Evolutionary conservation across 257 asterid genomes (phyloP), one percentile per base, ranked within the genome.

Genomic region (Primulina huaijiensis): DNA sequence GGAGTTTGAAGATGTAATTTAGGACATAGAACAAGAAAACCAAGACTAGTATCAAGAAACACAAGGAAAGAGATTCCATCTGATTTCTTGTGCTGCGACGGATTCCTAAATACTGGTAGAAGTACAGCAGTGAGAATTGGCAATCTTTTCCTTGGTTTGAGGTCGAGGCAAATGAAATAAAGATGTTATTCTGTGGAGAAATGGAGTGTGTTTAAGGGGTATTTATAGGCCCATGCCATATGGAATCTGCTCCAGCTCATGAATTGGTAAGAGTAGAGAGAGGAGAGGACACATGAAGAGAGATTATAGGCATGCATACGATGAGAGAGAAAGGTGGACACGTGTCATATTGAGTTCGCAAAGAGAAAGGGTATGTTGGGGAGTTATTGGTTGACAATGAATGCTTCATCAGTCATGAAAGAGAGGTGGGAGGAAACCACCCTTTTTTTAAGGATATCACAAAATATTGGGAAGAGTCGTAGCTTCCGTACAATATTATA

Each of bases 181-280:
- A 58, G 21, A 30, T 43, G 14, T 23, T 21, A 62, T 68, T 53
- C 27, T 75, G 53, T 79, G 70, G 37, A 70, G 67, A 60, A 34
- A 62, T 46, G 65, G 33, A 64, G 17, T 27, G 73, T 65, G 64
- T 62, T 11, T 17, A n/a, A 34, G 57, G 77, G 73, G 66, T 82
- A 80, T 86, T 76, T 83, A 86, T 83, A 83, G 76, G 83, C 90
- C 84, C 89, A 74, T 50, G 16, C 3, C 80, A 85, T 87, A 82
- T 79, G 86, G 86, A 85, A 87, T 82, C 87, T 78, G 81, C 77
- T 78, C 82, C 89, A 87, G 94, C 94, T 85, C 88, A 87, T 81
- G 76, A 38, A 73, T 68, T 61, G 59, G 71, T 35, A 56, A 75
- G 70, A 29, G 8, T 21, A 9, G 64, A 38, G 46, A 30, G 62